Evolutionary conservation across 2,329 filamentous ascomycete species (phyloP), one percentile per base, ranked within the genome.

Genomic region (Xylaria arbuscula): DNA sequence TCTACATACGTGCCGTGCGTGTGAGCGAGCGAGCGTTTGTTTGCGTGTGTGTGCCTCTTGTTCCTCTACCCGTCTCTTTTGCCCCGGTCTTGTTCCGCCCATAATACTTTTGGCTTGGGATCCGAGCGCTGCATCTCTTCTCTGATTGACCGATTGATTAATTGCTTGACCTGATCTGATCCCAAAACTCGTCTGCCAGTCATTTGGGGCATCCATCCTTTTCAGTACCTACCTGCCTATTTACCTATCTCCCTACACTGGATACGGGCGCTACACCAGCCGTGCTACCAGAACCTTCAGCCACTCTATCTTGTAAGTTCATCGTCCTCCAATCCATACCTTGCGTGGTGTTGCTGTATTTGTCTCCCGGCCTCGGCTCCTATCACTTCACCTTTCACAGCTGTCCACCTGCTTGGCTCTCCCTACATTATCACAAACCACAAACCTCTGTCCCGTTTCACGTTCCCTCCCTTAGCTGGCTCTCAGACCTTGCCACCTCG

Each of bases 111-210:
- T 55, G 34, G 36, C 51, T 59, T 66, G 63, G 66, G 51, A 62
- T 66, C 63, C 63, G 69, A 70, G 69, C 69, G 66, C 57, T 64
- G 47, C 66, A 58, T 64, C 60, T 69, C 56, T 32, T 61, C 50
- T 67, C 60, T 45, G 62, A 70, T 67, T 64, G 67, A 66, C 24
- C 45, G 51, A 38, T 54, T 17, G 28, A 28, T 28, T 28, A 28
- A 28, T 28, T 17, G 22, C 36, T 40, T 40, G 34, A 51, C 47
- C 50, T 62, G 42, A 24, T 50, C 60, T 45, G 15, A 45, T n/a
- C 40, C n/a, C 40, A 42, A 59, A 57, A 28, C 45, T 15, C 24
- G 19, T 56, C 55, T 28, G 36, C 45, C 61, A 54, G 38, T 63
- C 34, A 34, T 62, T 45, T 50, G 61, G 57, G 61, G 61, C 64